phyloP scores from a whole-genome alignment of 352 stramenopile genomes.

The Globisporangium megalacanthum region DNA sequence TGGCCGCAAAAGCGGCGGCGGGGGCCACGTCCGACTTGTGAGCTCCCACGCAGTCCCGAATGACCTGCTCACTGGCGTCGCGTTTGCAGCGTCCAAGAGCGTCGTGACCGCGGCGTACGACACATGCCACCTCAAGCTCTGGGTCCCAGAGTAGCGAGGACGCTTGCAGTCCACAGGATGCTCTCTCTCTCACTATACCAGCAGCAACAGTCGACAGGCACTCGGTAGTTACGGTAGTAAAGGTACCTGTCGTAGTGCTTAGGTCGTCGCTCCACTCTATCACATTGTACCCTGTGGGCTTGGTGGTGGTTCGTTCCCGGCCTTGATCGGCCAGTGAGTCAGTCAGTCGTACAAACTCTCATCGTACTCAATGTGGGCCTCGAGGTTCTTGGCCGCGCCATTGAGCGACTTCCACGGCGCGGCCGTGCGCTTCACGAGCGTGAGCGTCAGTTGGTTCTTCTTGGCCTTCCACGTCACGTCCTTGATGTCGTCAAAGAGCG shows the following conservation, averaged over 20 bases:
- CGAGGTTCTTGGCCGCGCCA: slow-evolving; percentile 71
- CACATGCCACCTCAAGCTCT: slow-evolving; percentile 63
- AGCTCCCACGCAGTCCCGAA: slow-evolving; percentile 62
- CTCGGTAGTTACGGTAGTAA: no score
- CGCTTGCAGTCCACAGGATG: not conserved
- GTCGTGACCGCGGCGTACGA: slow-evolving; percentile 64
- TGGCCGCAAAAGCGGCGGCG: slow-evolving; percentile 9
- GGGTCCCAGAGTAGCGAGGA: slow-evolving; percentile 40
- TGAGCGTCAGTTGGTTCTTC: slow-evolving; percentile 64
- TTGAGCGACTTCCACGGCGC: slow-evolving; percentile 79
- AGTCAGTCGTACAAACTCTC: slow-evolving; percentile 64
- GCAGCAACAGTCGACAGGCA: no score
- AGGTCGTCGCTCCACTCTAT: no score
- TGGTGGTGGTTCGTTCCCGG: no score
- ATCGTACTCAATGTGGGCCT: slow-evolving; percentile 85
- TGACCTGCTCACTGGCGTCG: slow-evolving; percentile 57
- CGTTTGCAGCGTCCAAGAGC: slow-evolving; percentile 37
- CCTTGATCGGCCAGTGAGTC: not conserved
- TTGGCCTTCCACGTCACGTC: slow-evolving; percentile 51
- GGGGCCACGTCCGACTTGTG: slow-evolving; percentile 33
- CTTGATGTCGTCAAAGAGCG: slow-evolving; percentile 61
- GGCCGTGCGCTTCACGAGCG: slow-evolving; percentile 51
- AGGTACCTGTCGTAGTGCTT: no score
- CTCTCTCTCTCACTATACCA: not conserved
- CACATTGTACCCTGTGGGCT: no score